A percentile compares a stretch with the other conserved stretches of the same genome.
These are phyloP conservation scores for Carallia pectinifolia DNA, from an alignment of 345 rosid genomes.

Conservation along the genomic window DNA sequence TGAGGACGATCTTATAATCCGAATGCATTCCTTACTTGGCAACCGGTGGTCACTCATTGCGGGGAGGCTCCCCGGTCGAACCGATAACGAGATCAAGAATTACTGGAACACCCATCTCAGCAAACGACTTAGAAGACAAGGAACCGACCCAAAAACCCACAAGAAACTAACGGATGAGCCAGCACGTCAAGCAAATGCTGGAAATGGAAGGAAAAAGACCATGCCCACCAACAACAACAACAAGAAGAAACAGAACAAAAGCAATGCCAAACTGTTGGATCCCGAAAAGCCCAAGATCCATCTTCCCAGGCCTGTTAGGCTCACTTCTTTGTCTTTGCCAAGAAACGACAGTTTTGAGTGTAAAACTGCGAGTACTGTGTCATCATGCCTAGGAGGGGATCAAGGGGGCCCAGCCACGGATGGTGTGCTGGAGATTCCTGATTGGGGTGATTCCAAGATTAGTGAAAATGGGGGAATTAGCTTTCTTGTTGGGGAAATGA, in stretches of 20 bases:
- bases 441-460: neutral
- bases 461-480: neutral
- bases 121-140: conserved; percentile 15
- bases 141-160: neutral
- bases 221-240: neutral
- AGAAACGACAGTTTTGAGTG: conserved; percentile 1
- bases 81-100: conserved; percentile 55
- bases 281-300: conserved; percentile 22
- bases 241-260: neutral
- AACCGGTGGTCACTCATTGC: conserved; percentile 51
- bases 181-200: neutral
- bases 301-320: conserved; percentile 32
- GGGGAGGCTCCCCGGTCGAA: conserved; percentile 42
- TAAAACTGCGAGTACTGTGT: neutral
- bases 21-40: conserved; percentile 46
- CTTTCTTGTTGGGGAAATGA: neutral
- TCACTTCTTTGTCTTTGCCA: conserved; percentile 17
- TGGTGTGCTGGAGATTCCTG: neutral
- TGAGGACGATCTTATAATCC: conserved; percentile 49
- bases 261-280: neutral
- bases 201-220: neutral
- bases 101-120: conserved; percentile 47
- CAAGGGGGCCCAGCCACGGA: neutral
- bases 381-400: neutral
- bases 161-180: neutral